Percentiles rank a stretch among this genome's conserved stretches.
These are phyloP conservation scores for Aspergillus spinulosporus DNA, from an alignment of 2,329 filamentous ascomycete species.

Conservation along the genomic window DNA sequence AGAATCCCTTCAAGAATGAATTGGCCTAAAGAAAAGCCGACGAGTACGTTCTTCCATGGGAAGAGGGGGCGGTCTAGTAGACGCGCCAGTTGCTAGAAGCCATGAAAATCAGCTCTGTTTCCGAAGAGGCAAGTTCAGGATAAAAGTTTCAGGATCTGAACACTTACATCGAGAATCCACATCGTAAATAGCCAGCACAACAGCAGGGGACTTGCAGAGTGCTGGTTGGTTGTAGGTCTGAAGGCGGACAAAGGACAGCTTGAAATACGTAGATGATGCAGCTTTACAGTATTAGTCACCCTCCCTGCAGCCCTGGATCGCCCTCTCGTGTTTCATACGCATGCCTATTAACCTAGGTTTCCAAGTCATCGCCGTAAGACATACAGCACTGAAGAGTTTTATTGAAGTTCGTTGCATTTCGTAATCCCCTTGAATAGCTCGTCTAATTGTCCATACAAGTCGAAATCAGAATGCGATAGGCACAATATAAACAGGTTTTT, in stretches of 20 bases:
- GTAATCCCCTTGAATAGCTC: slow-evolving; percentile 12
- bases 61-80: slow-evolving; percentile 89
- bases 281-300: slow-evolving; percentile 12
- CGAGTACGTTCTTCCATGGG: slow-evolving; percentile 95
- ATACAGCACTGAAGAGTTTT: not conserved
- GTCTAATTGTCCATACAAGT: slow-evolving; percentile 17
- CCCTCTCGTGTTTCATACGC: not conserved
- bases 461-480: slow-evolving; percentile 23
- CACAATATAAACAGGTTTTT: slow-evolving; percentile 25
- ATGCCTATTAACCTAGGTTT: not conserved
- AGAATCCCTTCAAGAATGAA: slow-evolving; percentile 89
- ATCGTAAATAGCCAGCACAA: slow-evolving; percentile 28
- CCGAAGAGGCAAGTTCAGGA: not conserved
- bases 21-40: slow-evolving; percentile 90
- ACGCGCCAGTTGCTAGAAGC: slow-evolving; percentile 66
- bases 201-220: slow-evolving; percentile 12
- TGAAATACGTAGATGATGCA: not conserved
- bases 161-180: slow-evolving; percentile 40
- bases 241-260: slow-evolving; percentile 10
- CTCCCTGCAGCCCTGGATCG: slow-evolving; percentile 7
- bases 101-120: slow-evolving; percentile 16
- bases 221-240: slow-evolving; percentile 17
- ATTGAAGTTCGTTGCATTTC: slow-evolving; percentile 21
- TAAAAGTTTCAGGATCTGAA: not conserved
- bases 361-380: not conserved